A percentile compares a stretch with the other conserved stretches of the same genome.
Evolutionary conservation across 768 basidiomycete genomes (phyloP).

Genomic region (Infundibulicybe gibba): DNA sequence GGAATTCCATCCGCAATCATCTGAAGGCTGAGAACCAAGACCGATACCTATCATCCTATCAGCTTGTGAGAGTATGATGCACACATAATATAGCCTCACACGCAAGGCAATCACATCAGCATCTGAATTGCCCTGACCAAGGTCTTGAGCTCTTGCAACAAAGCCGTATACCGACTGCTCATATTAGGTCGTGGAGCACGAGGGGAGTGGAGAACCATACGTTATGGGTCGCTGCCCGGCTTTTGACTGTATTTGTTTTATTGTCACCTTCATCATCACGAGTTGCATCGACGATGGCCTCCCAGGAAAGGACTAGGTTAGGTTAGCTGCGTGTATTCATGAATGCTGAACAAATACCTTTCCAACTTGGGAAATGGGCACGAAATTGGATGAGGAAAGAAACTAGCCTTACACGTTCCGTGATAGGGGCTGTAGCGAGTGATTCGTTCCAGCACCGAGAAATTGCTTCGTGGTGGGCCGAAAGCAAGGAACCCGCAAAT

Average conservation of each 20-base stretch:
- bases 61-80: not conserved
- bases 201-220: no score
- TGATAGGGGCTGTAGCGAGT: constrained; percentile 48
- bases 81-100: constrained; percentile 24
- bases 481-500: constrained; percentile 56
- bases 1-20: constrained; percentile 64
- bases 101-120: constrained; percentile 45
- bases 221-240: no score
- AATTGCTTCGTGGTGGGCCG: constrained; percentile 63
- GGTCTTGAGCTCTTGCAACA: constrained; percentile 15
- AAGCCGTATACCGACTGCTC: constrained; percentile 44
- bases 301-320: constrained; percentile 60
- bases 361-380: constrained; percentile 67
- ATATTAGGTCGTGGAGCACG: no score
- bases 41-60: constrained; percentile 38
- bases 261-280: constrained; percentile 53
- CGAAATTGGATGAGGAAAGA: constrained; percentile 65
- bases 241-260: constrained; percentile 8
- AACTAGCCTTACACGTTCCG: constrained; percentile 54
- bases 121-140: constrained; percentile 24
- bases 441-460: constrained; percentile 66
- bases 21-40: constrained; percentile 55
- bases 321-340: constrained; percentile 1
- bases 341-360: constrained; percentile 33
- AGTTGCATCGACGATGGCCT: constrained; percentile 47